Conservation (phyloP, 2,329 filamentous ascomycete species). For the Ophiocordyceps robertsii region DNA sequence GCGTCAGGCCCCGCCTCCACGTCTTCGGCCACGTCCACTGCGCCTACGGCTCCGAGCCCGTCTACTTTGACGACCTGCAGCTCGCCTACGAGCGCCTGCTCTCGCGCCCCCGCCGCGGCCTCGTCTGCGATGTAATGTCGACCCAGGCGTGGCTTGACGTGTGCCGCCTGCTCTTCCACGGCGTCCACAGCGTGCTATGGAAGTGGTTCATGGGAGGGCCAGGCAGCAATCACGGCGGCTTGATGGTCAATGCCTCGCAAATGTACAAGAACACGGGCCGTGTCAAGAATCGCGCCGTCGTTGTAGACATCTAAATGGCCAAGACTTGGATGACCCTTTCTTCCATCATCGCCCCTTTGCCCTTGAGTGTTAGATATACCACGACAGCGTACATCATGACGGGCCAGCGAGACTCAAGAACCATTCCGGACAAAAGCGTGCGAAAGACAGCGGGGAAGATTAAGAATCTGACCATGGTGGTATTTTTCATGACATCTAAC, state of each 20-base stretch:
- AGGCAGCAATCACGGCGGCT: slow-evolving; percentile 31
- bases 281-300: slow-evolving; percentile 25
- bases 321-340: too few relatives aligned
- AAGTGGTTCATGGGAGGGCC: slow-evolving; percentile 43
- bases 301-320: slow-evolving; percentile 18
- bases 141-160: slow-evolving; percentile 32
- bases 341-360: too few relatives aligned
- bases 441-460: too few relatives aligned
- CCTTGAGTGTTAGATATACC: too few relatives aligned
- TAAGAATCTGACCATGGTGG: too few relatives aligned
- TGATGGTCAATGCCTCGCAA: slow-evolving; percentile 45
- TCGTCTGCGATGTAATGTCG: slow-evolving; percentile 32
- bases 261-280: slow-evolving; percentile 39
- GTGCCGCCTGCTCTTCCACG: slow-evolving; percentile 28
- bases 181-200: slow-evolving; percentile 34
- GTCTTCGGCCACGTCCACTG: slow-evolving; percentile 80
- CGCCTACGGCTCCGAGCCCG: slow-evolving; percentile 53
- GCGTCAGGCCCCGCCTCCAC: slow-evolving; percentile 61
- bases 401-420: too few relatives aligned
- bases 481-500: not conserved
- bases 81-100: slow-evolving; percentile 55
- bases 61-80: slow-evolving; percentile 67
- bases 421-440: too few relatives aligned
- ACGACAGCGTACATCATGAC: too few relatives aligned
- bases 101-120: slow-evolving; percentile 26